phyloP scores from a whole-genome alignment of 495 filamentous ascomycete species.

The Letharia columbiana region DNA sequence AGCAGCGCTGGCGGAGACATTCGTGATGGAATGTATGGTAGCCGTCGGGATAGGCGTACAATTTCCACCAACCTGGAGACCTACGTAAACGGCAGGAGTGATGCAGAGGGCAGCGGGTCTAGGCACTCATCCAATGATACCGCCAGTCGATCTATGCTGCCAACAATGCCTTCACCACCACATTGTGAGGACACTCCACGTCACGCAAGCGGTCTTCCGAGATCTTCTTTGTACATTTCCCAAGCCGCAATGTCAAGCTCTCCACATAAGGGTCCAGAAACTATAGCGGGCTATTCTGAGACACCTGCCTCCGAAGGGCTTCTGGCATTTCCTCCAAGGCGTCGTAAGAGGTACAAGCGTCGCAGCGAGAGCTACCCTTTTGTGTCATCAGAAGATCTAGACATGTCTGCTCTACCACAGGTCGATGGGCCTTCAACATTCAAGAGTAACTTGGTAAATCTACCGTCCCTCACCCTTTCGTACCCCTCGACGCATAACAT shows the following conservation, averaged over 20 bases:
- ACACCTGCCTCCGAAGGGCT: slow-evolving; percentile 1
- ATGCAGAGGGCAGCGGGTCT: neutral
- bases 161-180: neutral
- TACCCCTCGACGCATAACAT: neutral
- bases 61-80: slow-evolving; percentile 13
- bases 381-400: slow-evolving; percentile 12
- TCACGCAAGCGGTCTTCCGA: slow-evolving; percentile 16
- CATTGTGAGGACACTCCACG: slow-evolving; percentile 2
- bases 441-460: neutral
- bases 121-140: neutral
- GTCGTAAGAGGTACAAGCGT: slow-evolving; percentile 21
- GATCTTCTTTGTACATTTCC: slow-evolving; percentile 22
- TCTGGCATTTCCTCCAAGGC: slow-evolving; percentile 17
- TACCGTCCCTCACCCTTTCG: slow-evolving; percentile 10
- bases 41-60: slow-evolving; percentile 13
- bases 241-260: slow-evolving; percentile 23
- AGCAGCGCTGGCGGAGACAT: neutral
- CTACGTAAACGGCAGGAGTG: neutral
- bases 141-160: neutral
- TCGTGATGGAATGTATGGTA: slow-evolving; percentile 13
- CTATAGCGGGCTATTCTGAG: neutral
- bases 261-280: slow-evolving; percentile 14
- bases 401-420: neutral
- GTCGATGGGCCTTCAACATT: slow-evolving; percentile 10
- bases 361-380: slow-evolving; percentile 25